Base-by-base conservation (phyloP, 2,329 filamentous ascomycete species). In the Microdochium paspali region DNA sequence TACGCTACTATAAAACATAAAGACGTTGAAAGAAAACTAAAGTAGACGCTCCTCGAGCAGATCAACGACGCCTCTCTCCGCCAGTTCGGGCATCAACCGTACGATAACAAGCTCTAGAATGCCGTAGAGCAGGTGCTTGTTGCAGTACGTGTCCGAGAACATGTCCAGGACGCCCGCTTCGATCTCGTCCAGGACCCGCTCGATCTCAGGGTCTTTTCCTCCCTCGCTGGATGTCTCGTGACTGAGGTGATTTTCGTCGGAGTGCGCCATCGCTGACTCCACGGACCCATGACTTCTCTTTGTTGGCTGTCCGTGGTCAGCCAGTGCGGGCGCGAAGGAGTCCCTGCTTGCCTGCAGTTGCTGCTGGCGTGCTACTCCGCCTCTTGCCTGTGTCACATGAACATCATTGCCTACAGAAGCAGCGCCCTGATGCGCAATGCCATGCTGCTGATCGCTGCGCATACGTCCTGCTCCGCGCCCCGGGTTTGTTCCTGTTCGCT, bases 111-210 rank as follows among this genome's bases (percentile, higher is more conserved):
- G 67, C 67, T 98, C 93, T 28, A 97, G 68, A 44, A 93, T 73
- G 42, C 80, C 75, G 60, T 95, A 95, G 56, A 95, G 71, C 26
- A 97, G 70, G 67, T 96, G 90, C 69, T 90, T 94, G 68, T 98
- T 98, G 67, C 90, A 85, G 67, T 95, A 95, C 46, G 77, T 73
- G 65, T 96, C 90, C 15, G 78, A 79, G 54, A 95, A 84, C 31
- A 90, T 72, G 56, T 85, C 80, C 44, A 97, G 72, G 43, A 90
- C 70, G 24, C 77, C 67, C 51, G 74, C 68, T 58, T 83, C 79
- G 53, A 88, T 75, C 55, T 84, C 76, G 50, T 69, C 65, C 42
- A 80, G 65, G 49, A 21, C 18, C 35, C 35, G 35, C 35, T 40
- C 35, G 35, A 81, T 70, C 44, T 66, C 68, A 51, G 70, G 66